Conservation (phyloP, 257 asterid species). For the Verbascum thapsus region DNA sequence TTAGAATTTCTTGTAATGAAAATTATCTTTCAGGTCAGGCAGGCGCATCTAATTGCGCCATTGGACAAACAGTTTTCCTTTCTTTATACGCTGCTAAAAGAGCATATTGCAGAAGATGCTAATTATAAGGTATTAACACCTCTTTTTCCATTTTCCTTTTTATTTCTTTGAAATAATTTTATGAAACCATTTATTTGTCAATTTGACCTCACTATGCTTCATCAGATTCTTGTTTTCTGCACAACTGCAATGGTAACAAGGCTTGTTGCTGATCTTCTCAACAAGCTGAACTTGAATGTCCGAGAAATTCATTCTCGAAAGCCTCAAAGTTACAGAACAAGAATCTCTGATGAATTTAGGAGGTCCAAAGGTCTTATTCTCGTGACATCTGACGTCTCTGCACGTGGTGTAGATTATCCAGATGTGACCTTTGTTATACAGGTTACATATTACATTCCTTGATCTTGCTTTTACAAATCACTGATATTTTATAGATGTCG, state of each 20-base stretch:
- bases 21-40: constrained; percentile 67
- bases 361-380: constrained; percentile 93
- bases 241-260: constrained; percentile 98
- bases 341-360: constrained; percentile 89
- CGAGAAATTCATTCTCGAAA: constrained; percentile 96
- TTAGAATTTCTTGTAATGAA: background rate
- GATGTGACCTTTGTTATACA: constrained; percentile 90
- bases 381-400: constrained; percentile 96
- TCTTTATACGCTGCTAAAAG: constrained; percentile 70
- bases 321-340: constrained; percentile 87
- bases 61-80: constrained; percentile 75
- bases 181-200: background rate
- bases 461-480: constrained; percentile 13
- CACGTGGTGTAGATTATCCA: constrained; percentile 99
- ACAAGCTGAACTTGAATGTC: constrained; percentile 81
- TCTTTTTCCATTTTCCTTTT: background rate
- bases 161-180: background rate
- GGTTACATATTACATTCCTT: constrained; percentile 47
- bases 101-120: constrained; percentile 85
- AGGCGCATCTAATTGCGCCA: constrained; percentile 80
- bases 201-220: constrained; percentile 11
- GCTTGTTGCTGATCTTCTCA: constrained; percentile 86
- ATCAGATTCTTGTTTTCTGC: constrained; percentile 91
- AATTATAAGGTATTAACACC: constrained; percentile 67
- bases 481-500: background rate